These are phyloP conservation scores for Neurospora cerealis DNA, from an alignment of 495 filamentous ascomycete species.

Conservation along the genomic window DNA sequence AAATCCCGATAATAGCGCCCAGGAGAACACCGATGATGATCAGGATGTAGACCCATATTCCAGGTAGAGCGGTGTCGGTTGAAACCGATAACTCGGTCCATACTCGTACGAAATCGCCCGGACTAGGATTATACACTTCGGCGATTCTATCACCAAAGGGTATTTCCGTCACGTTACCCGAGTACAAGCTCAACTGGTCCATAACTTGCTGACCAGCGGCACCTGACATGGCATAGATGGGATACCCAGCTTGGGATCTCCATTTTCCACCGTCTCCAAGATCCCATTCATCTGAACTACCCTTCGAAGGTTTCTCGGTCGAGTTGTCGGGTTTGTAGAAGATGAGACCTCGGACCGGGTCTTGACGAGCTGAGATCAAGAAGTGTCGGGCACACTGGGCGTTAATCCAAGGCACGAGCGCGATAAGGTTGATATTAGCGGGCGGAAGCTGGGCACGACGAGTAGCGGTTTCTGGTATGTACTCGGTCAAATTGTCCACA, in stretches of 20 bases:
- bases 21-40: slow-evolving; percentile 70
- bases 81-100: slow-evolving; percentile 37
- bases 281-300: slow-evolving; percentile 51
- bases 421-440: slow-evolving; percentile 55
- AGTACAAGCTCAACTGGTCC: slow-evolving; percentile 61
- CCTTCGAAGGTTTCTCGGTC: slow-evolving; percentile 48
- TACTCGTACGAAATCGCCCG: slow-evolving; percentile 44
- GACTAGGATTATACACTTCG: slow-evolving; percentile 52
- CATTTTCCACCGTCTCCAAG: slow-evolving; percentile 54
- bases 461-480: slow-evolving; percentile 67
- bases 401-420: slow-evolving; percentile 81
- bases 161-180: slow-evolving; percentile 53
- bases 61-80: slow-evolving; percentile 41
- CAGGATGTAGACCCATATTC: slow-evolving; percentile 75
- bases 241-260: slow-evolving; percentile 55
- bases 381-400: slow-evolving; percentile 58
- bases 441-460: slow-evolving; percentile 58
- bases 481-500: slow-evolving; percentile 40
- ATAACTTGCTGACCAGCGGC: slow-evolving; percentile 55
- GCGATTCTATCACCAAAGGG: slow-evolving; percentile 47
- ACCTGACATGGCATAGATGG: slow-evolving; percentile 77
- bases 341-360: slow-evolving; percentile 55
- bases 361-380: slow-evolving; percentile 48
- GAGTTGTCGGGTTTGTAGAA: slow-evolving; percentile 60
- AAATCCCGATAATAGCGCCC: slow-evolving; percentile 51